A percentile compares a stretch with the other conserved stretches of the same genome.
Evolutionary conservation across 306 rosid genomes (phyloP).

Genomic region (Castanea mollissima): DNA sequence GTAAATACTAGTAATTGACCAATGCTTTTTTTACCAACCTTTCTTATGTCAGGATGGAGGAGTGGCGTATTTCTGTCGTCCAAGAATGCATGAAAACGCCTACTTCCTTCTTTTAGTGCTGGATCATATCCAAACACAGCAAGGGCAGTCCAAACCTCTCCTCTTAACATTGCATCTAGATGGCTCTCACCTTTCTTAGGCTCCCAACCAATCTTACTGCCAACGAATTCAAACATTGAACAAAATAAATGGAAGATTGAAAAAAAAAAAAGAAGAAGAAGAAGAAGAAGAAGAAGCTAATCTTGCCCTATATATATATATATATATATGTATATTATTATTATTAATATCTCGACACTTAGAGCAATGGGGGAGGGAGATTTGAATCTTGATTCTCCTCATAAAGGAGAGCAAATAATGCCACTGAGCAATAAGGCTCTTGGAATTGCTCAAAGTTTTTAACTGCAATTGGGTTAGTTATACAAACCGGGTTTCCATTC

Average conservation of each 20-base stretch:
- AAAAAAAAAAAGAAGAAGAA: not conserved
- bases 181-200: slow-evolving; percentile 60
- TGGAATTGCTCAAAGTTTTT: too few relatives aligned
- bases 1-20: not conserved
- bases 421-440: too few relatives aligned
- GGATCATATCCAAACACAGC: slow-evolving; percentile 63
- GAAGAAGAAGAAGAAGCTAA: not conserved
- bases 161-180: slow-evolving; percentile 90
- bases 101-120: slow-evolving; percentile 73
- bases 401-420: too few relatives aligned
- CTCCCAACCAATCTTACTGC: slow-evolving; percentile 95
- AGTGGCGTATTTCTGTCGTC: slow-evolving; percentile 75
- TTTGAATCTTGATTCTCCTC: too few relatives aligned
- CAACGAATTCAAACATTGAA: slow-evolving; percentile 10
- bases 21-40: slow-evolving; percentile 43
- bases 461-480: too few relatives aligned
- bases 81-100: slow-evolving; percentile 70
- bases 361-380: not conserved
- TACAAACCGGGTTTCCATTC: not conserved
- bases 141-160: slow-evolving; percentile 84
- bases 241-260: not conserved
- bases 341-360: too few relatives aligned
- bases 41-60: slow-evolving; percentile 90
- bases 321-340: too few relatives aligned
- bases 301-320: not conserved